A percentile compares a stretch with the other conserved stretches of the same genome.
phyloP scores from a whole-genome alignment of 2,329 filamentous ascomycete species.

The Aurifilum marmelostoma region DNA sequence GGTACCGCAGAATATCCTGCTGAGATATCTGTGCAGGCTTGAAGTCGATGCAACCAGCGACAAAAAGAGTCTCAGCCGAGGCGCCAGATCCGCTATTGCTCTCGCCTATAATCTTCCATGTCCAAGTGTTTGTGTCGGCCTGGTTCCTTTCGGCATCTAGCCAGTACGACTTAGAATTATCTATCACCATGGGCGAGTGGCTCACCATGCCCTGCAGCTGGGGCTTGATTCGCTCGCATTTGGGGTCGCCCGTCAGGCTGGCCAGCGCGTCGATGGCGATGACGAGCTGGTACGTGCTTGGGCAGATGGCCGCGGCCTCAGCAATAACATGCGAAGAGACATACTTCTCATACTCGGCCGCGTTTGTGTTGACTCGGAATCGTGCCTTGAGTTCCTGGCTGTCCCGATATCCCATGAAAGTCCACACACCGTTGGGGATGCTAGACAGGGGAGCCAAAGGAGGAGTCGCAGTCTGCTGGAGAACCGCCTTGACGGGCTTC shows the following conservation, averaged over 20 bases:
- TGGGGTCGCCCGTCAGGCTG: constrained; percentile 37
- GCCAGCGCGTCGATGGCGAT: constrained; percentile 39
- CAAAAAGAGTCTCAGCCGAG: not conserved
- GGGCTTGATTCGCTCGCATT: constrained; percentile 32
- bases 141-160: constrained; percentile 35
- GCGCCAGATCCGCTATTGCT: not conserved
- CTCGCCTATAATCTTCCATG: constrained; percentile 34
- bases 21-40: not conserved
- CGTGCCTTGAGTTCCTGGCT: constrained; percentile 31
- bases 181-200: constrained; percentile 40
- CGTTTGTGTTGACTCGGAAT: constrained; percentile 47
- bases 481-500: constrained; percentile 31
- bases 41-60: not conserved
- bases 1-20: constrained; percentile 36
- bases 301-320: constrained; percentile 42
- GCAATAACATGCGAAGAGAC: constrained; percentile 45
- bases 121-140: constrained; percentile 31
- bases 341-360: constrained; percentile 39
- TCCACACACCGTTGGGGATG: constrained; percentile 28
- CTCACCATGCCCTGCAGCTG: constrained; percentile 37
- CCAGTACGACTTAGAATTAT: constrained; percentile 35
- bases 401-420: constrained; percentile 30
- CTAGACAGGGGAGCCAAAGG: not conserved
- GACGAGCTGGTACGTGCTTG: constrained; percentile 42
- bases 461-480: constrained; percentile 28